Conservation (phyloP, 2,329 filamentous ascomycete species). For the Celoporthe dispersa region DNA sequence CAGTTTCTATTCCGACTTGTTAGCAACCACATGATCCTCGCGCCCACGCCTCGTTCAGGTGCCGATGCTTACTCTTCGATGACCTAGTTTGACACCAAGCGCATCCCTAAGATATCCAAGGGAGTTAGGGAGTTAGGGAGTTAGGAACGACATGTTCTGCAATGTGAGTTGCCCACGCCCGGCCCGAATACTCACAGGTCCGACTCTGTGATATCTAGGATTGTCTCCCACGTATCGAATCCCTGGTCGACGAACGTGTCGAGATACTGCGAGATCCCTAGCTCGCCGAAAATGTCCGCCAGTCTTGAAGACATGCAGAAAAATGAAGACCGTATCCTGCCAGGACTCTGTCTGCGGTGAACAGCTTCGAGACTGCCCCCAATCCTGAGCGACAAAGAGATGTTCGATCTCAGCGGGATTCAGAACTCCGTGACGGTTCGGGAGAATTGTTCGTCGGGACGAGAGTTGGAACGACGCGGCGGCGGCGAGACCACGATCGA, state of each 20-base stretch:
- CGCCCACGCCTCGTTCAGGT: constrained; percentile 21
- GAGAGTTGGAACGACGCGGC: background rate
- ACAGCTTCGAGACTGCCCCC: constrained; percentile 22
- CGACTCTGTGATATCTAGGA: constrained; percentile 82
- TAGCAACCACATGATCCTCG: constrained; percentile 15
- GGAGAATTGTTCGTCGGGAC: background rate
- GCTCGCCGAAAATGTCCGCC: constrained; percentile 68
- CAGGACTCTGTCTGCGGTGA: constrained; percentile 14
- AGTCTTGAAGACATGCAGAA: constrained; percentile 65
- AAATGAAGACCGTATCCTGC: constrained; percentile 13
- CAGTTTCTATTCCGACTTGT: constrained; percentile 63
- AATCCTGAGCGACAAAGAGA: background rate
- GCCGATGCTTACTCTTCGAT: constrained; percentile 68
- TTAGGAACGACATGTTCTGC: background rate
- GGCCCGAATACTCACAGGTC: constrained; percentile 65
- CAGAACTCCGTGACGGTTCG: background rate
- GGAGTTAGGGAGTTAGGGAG: background rate
- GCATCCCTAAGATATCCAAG: constrained; percentile 59
- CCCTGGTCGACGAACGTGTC: constrained; percentile 75
- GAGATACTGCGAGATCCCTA: constrained; percentile 80
- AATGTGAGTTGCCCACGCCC: background rate
- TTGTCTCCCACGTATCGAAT: constrained; percentile 84
- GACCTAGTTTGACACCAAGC: constrained; percentile 78
- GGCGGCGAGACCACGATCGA: background rate
- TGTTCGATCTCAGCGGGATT: background rate